phyloP scores from a whole-genome alignment of 1,284 basidiomycete species.

The Sanghuangporus weigelae region DNA sequence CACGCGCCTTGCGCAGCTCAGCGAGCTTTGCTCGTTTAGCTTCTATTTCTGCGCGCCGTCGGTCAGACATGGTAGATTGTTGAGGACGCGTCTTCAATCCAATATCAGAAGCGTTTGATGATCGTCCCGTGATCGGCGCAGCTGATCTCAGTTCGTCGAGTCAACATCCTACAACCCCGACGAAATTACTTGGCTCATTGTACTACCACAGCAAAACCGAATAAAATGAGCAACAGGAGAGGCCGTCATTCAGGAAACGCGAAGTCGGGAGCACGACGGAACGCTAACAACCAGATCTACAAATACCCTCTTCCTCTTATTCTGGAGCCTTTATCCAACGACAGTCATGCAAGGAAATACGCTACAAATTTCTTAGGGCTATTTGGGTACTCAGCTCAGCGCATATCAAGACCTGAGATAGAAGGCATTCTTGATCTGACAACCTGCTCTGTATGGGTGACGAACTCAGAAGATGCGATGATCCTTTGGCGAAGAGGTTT shows the following conservation, averaged over 20 bases:
- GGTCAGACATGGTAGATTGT: constrained; percentile 6
- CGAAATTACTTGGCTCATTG: not conserved
- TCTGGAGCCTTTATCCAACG: constrained; percentile 37
- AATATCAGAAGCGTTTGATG: not conserved
- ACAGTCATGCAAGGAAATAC: constrained; percentile 24
- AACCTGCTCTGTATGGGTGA: constrained; percentile 80
- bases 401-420: constrained; percentile 55
- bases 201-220: too few relatives aligned
- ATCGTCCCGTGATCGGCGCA: not conserved
- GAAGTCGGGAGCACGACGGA: constrained; percentile 49
- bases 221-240: constrained; percentile 6
- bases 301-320: constrained; percentile 58
- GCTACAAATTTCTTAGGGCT: constrained; percentile 43
- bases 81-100: not conserved
- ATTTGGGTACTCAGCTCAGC: constrained; percentile 44
- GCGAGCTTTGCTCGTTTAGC: constrained; percentile 87
- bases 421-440: constrained; percentile 67
- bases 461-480: constrained; percentile 52
- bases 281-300: constrained; percentile 64
- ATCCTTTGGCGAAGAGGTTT: constrained; percentile 89
- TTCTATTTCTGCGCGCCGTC: constrained; percentile 69
- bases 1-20: constrained; percentile 71
- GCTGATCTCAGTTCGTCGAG: not conserved
- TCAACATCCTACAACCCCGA: not conserved
- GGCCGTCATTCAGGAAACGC: constrained; percentile 11